These are phyloP conservation scores for Acacia crassicarpa DNA, from an alignment of 306 rosid genomes.

Conservation along the genomic window DNA sequence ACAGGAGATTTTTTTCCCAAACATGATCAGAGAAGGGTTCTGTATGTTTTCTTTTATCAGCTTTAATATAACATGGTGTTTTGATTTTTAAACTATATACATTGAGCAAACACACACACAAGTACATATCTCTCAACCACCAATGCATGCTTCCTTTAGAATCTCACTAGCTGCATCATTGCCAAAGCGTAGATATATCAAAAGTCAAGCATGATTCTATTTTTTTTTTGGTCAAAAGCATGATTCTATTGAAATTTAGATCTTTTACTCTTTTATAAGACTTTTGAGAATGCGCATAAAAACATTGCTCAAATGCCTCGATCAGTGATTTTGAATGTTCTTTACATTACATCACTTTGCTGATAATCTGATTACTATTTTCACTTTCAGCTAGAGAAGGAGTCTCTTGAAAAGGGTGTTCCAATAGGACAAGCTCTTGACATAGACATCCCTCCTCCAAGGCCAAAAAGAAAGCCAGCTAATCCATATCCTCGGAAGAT, in stretches of 20 bases:
- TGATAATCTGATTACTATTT: slow-evolving; percentile 31
- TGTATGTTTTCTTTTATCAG: not conserved
- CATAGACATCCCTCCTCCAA: slow-evolving; percentile 95
- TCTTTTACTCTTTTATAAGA: not conserved
- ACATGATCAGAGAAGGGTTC: not conserved
- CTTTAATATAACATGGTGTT: not conserved
- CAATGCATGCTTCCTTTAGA: not conserved
- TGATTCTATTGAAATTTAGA: slow-evolving; percentile 21
- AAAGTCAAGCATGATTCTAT: not conserved
- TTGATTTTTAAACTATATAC: not conserved
- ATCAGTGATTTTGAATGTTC: slow-evolving; percentile 2
- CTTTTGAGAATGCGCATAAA: not conserved
- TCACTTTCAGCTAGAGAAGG: slow-evolving; percentile 84
- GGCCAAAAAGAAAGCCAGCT: slow-evolving; percentile 89
- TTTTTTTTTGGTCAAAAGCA: too few species aligned
- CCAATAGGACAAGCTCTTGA: slow-evolving; percentile 71
- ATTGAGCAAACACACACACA: not conserved
- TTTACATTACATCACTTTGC: slow-evolving; percentile 17
- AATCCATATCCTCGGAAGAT: slow-evolving; percentile 95
- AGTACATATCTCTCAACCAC: not conserved
- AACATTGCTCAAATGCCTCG: not conserved
- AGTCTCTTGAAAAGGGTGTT: slow-evolving; percentile 73
- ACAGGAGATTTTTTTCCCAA: not conserved
- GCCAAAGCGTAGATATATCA: not conserved
- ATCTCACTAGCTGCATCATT: not conserved